Percentiles rank a stretch among this genome's conserved stretches.
These are phyloP conservation scores for Echium plantagineum DNA, from an alignment of 257 asterid genomes.

Conservation along the genomic window DNA sequence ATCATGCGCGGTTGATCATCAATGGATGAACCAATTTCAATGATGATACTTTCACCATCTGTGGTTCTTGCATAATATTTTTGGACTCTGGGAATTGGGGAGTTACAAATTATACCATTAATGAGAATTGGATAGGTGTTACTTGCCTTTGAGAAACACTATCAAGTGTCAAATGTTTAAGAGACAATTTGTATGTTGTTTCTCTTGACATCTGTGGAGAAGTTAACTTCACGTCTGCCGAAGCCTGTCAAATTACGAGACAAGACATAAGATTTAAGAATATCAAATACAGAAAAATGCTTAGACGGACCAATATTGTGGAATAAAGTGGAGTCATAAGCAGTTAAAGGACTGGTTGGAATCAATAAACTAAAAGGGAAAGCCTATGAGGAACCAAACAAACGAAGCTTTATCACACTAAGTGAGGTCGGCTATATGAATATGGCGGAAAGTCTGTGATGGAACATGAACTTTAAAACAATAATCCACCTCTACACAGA, in stretches of 20 bases:
- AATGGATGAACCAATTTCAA: neutral
- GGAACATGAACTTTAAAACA: too few species aligned
- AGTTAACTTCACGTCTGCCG: constrained; percentile 83
- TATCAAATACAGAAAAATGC: neutral
- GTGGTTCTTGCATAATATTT: neutral
- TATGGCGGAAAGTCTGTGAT: too few species aligned
- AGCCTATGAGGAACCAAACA: too few species aligned
- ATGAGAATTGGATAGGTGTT: neutral
- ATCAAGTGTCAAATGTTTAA: constrained; percentile 49
- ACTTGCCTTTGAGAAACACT: constrained; percentile 51
- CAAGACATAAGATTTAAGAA: neutral
- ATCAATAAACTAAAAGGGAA: too few species aligned
- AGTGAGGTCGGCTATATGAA: too few species aligned
- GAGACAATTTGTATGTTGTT: constrained; percentile 66
- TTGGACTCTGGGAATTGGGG: too few species aligned
- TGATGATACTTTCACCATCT: neutral
- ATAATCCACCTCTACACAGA: too few species aligned
- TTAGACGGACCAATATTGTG: neutral
- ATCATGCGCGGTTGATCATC: neutral
- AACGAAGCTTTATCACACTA: too few species aligned
- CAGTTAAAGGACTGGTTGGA: too few species aligned
- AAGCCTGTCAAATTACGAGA: constrained; percentile 35
- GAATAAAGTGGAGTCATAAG: neutral
- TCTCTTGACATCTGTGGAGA: constrained; percentile 97
- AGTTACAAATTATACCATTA: too few species aligned